Evolutionary conservation across 495 filamentous ascomycete genomes (phyloP).

Genomic region (Penicillium coprophilum): DNA sequence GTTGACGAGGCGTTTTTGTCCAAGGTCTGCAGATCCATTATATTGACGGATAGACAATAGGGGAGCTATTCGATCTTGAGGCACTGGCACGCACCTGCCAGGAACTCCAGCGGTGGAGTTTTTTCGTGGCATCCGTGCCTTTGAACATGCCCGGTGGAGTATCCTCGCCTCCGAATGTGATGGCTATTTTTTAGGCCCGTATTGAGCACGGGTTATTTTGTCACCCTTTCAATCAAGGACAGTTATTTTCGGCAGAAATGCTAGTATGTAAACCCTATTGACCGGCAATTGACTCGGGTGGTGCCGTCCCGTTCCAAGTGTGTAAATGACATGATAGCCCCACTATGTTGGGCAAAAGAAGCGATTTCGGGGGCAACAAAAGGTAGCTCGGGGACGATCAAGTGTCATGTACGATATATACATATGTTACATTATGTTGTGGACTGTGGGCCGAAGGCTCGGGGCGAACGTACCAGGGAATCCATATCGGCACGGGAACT

Average conservation of each 20-base stretch:
- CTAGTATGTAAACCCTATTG: neutral
- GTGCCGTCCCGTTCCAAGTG: neutral
- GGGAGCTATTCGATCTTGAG: conserved; percentile 58
- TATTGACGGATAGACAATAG: conserved; percentile 18
- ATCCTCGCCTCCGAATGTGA: conserved; percentile 46
- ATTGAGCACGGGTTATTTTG: neutral
- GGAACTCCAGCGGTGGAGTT: conserved; percentile 48
- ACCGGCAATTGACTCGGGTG: neutral
- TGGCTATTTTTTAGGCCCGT: conserved; percentile 45
- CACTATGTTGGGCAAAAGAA: neutral
- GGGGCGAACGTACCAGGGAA: neutral
- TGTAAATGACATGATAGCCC: neutral
- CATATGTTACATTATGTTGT: neutral
- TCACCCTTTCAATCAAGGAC: too few relatives aligned
- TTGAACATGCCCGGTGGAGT: conserved; percentile 55
- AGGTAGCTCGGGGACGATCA: neutral
- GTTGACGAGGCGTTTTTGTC: neutral
- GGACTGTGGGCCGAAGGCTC: neutral
- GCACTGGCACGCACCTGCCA: conserved; percentile 44
- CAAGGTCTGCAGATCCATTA: neutral
- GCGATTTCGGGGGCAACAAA: neutral
- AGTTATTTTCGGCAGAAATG: neutral
- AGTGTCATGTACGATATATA: neutral
- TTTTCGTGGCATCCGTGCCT: conserved; percentile 54
- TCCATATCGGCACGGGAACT: neutral